These are phyloP conservation scores for Ophiostoma australiae DNA, from an alignment of 2,329 filamentous ascomycete species.

Conservation along the genomic window DNA sequence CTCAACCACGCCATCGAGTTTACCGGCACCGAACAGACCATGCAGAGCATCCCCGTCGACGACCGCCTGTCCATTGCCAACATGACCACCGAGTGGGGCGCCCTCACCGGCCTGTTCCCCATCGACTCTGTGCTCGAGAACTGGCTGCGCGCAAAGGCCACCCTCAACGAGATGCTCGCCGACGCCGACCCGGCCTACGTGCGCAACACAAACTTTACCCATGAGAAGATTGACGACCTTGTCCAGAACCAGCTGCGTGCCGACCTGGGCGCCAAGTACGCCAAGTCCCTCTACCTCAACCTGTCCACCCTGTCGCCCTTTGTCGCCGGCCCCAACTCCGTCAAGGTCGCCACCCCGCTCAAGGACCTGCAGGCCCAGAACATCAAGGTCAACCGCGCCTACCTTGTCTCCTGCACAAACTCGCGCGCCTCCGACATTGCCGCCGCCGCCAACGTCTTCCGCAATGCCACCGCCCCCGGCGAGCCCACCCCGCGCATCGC, in stretches of 20 bases:
- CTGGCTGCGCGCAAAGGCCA: constrained; percentile 76
- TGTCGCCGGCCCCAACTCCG: constrained; percentile 82
- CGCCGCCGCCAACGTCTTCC: constrained; percentile 79
- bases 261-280: constrained; percentile 73
- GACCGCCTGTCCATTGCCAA: constrained; percentile 66
- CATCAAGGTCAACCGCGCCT: constrained; percentile 78
- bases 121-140: constrained; percentile 65
- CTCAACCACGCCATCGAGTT: constrained; percentile 91
- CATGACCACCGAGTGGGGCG: constrained; percentile 76
- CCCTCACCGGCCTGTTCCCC: constrained; percentile 66
- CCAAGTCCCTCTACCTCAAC: constrained; percentile 79
- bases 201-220: constrained; percentile 58
- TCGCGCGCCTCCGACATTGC: constrained; percentile 73
- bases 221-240: constrained; percentile 67
- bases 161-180: constrained; percentile 58
- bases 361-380: constrained; percentile 64
- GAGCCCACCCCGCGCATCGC: constrained; percentile 68
- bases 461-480: constrained; percentile 64
- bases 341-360: constrained; percentile 79
- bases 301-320: constrained; percentile 79
- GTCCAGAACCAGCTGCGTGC: constrained; percentile 61
- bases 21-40: constrained; percentile 70
- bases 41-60: constrained; percentile 62
- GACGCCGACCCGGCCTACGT: constrained; percentile 32
- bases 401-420: constrained; percentile 88